Evolutionary conservation across 345 rosid genomes (phyloP).

Genomic region (Syzygium aromaticum): DNA sequence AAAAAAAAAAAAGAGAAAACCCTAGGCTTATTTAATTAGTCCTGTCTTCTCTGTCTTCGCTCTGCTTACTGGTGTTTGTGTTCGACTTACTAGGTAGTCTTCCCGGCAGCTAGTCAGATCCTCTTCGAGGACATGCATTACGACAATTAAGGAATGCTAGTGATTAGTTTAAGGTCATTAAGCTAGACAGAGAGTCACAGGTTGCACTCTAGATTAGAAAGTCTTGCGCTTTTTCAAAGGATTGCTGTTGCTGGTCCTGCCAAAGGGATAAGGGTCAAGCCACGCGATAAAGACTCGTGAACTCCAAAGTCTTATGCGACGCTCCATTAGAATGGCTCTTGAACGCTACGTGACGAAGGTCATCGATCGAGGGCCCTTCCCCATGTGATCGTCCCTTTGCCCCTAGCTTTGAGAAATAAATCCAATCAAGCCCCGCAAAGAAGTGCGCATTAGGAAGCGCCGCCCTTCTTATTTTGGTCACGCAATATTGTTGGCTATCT

Average conservation of each 20-base stretch:
- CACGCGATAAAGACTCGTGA: background rate
- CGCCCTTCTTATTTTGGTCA: background rate
- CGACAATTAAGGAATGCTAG: too few species aligned
- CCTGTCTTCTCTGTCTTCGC: too few species aligned
- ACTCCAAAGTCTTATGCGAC: background rate
- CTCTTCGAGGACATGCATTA: too few species aligned
- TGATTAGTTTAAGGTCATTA: too few species aligned
- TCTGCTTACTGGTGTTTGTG: too few species aligned
- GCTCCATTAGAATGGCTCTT: background rate
- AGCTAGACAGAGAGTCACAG: too few species aligned
- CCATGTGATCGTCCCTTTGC: background rate
- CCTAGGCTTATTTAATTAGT: background rate
- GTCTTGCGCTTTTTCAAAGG: background rate
- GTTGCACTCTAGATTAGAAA: background rate
- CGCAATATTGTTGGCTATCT: background rate
- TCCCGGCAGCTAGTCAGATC: too few species aligned
- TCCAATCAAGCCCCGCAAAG: background rate
- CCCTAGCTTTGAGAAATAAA: background rate
- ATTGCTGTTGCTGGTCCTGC: background rate
- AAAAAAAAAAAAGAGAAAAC: background rate
- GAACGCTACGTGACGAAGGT: background rate
- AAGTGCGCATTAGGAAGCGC: background rate
- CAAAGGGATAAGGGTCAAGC: background rate
- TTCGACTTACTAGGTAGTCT: too few species aligned
- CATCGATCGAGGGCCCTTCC: background rate